Base-by-base conservation (phyloP, 2,329 filamentous ascomycete species). In the Ophiosphaerella korrae region DNA sequence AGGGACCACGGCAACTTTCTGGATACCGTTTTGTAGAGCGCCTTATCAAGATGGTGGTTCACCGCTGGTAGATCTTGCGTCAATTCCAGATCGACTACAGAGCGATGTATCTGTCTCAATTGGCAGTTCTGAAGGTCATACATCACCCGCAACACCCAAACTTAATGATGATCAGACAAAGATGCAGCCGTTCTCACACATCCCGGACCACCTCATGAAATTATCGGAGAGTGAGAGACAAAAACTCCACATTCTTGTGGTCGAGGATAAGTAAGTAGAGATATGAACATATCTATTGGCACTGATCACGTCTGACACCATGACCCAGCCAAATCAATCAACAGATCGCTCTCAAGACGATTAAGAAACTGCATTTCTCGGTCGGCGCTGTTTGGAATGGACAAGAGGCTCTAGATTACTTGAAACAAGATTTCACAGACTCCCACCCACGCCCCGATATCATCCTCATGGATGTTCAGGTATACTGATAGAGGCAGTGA, bases 391-490 rank as follows among this genome's bases (percentile, higher is more conserved):
- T 86, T 0, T 90, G 87, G 86, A 91, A 92, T 61, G 89, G 89
- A 21, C 84, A 88, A 68, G 89, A 93, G 66, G 89, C 88, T 1
- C 77, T 93, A 13, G 86, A 92, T 16, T 92, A 92, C 67, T 76
- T 93, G 13, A 53, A 73, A 12, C 69, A 81, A 40, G 79, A 79
- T 2, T 82, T 84, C 1, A 77, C 80, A 21, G 61, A 67, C 6
- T 75, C 78, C 26, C 77, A 82, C 38, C 74, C 76, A 9, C 84
- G 84, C 43, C 89, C 89, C 0, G 84, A 90, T 58, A 84, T 93
- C 7, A 90, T 93, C 46, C 75, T 92, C 34, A 90, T 90, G 88
- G 88, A 90, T 64, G 85, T 89, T 1, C 87, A 89, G 70, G 89
- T 89, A 85, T 84, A 29, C 86, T 23, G 8, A 23, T 14, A 34